A percentile compares a stretch with the other conserved stretches of the same genome.
phyloP scores from a whole-genome alignment of 345 rosid species.

The Brassica cretica region DNA sequence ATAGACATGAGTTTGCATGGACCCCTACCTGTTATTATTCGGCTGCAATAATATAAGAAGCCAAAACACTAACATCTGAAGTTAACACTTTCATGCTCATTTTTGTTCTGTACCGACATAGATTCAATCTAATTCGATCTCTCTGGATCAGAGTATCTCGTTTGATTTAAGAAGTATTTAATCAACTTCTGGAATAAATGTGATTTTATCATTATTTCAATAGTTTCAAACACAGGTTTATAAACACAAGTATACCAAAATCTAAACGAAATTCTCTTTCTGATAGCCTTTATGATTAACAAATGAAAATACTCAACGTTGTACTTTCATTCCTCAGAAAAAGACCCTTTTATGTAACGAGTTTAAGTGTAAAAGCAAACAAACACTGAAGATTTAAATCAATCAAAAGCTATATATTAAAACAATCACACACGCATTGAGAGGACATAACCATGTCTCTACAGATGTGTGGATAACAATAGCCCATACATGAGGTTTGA shows the following conservation, averaged over 20 bases:
- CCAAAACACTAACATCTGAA: slow-evolving; percentile 31
- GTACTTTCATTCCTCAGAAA: neutral
- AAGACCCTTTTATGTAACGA: neutral
- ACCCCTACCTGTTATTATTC: slow-evolving; percentile 20
- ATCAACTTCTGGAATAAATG: neutral
- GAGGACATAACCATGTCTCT: slow-evolving; percentile 16
- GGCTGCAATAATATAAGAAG: neutral
- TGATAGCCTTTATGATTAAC: neutral
- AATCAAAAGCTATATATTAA: neutral
- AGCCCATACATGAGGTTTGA: slow-evolving; percentile 30
- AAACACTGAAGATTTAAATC: neutral
- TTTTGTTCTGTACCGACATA: slow-evolving; percentile 8
- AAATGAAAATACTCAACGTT: neutral
- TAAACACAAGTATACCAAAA: neutral
- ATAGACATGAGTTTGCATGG: slow-evolving; percentile 31
- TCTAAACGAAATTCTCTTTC: neutral
- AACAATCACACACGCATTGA: slow-evolving; percentile 15
- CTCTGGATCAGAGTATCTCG: neutral
- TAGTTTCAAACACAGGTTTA: neutral
- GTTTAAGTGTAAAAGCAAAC: neutral
- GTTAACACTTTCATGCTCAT: slow-evolving; percentile 15
- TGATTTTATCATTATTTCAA: neutral
- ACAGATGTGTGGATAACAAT: slow-evolving; percentile 29
- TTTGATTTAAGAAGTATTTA: neutral
- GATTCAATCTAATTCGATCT: slow-evolving; percentile 4